Base-by-base conservation (phyloP, 371 early-diverging fungal genomes). In the Actinomortierella wolfii region DNA sequence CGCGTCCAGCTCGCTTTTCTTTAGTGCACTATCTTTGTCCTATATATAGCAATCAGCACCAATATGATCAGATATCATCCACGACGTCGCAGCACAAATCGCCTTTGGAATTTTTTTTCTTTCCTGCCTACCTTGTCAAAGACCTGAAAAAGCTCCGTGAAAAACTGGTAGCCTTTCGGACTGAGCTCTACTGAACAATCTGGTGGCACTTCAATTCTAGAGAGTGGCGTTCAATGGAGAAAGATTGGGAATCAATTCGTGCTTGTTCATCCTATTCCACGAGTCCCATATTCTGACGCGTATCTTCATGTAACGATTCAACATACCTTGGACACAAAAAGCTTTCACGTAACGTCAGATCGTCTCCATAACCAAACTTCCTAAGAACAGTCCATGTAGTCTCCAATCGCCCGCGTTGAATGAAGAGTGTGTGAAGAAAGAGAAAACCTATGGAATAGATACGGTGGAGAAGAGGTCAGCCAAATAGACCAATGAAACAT, bases 371-470 rank as follows among this genome's bases (percentile, higher is more conserved):
- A 18, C 97, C 97, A 81, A 96, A 98, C 63, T 89, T 90, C 29
- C 97, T 81, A 42, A 98, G 76, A 2, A 98, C 97, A 21, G 94
- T 93, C 99, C 99, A 98, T 11, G 97, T 96, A 1, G 99, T 98
- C 62, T 98, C 99, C 9, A 96, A 82, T 21, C 97, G 86, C 3
- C 99, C 99, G 13, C 94, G 83, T 81, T 97, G 96, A 51, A 98
- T 95, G 76, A 97, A 98, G 23, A 96, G 84, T 39, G 90, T 89
- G 70, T 97, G 96, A 47, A 98, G 79, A 67, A 90, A 95, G 42
- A 96, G 77, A 67, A 98, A 98, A 5, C 99, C 95, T 75, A 71
- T 21, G 25, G 42, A 11, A 59, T 2, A 51, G 23, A 26, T 24
- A 39, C 7, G 26, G 4, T 34, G 17, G 28, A 45, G 8, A 13